Evolutionary conservation across 2,329 filamentous ascomycete species (phyloP).

Genomic region (Xylariaceae sp.): DNA sequence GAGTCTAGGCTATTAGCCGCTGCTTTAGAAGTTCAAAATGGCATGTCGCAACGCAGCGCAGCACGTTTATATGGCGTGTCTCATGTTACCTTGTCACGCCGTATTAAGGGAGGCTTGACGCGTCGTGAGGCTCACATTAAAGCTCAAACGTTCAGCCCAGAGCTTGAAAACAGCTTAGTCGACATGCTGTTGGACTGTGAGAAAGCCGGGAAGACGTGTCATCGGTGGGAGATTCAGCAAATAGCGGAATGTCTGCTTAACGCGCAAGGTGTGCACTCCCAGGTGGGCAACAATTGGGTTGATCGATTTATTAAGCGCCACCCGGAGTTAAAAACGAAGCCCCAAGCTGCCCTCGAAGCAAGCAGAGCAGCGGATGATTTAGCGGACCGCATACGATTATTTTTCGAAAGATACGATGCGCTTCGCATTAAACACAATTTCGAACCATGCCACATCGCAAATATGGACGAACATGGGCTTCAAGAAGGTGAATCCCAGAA

Average conservation of each 20-base stretch:
- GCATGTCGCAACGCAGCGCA: not conserved
- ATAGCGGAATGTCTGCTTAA: not conserved
- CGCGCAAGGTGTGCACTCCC: not conserved
- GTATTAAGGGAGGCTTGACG: not conserved
- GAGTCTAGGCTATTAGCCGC: not conserved
- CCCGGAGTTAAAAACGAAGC: not conserved
- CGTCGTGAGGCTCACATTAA: not conserved
- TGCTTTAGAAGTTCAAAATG: not conserved
- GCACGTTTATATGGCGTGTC: not conserved
- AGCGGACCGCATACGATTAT: not conserved
- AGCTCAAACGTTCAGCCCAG: not conserved
- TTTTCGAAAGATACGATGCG: not conserved
- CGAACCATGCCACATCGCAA: not conserved
- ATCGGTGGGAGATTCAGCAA: not conserved
- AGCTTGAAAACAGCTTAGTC: not conserved
- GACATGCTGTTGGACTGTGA: not conserved
- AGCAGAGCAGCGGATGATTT: not conserved
- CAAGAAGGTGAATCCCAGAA: not conserved
- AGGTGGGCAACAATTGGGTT: not conserved
- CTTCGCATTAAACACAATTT: not conserved
- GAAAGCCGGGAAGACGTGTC: not conserved
- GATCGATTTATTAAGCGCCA: not conserved
- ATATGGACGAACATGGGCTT: not conserved
- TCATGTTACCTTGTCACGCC: not conserved
- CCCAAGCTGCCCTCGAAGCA: not conserved